Evolutionary conservation across 1,139 yeast genomes (phyloP), one percentile per base, ranked within the genome.

Genomic region (Suzukiozyma palmioleophila): DNA sequence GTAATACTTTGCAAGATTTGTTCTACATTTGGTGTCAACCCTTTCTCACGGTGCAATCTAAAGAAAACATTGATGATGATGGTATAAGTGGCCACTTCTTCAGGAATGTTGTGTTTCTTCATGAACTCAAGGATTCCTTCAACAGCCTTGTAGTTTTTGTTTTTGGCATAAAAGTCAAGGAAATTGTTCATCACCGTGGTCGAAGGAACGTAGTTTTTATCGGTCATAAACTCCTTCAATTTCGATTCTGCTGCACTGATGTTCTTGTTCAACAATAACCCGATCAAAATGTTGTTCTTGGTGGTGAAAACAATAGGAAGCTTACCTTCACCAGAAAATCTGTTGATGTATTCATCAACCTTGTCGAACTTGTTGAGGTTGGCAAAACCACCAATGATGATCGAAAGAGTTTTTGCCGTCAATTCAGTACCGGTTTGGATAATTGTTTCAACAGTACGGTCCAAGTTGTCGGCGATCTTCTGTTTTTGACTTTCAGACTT

Each of bases 81-180:
- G n/a, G 90, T 75, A 56, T 79, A 78, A 1, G 92, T 82, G 12
- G 79, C 80, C 37, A 79, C 69, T 53, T 81, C 87, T 24, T 84
- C 85, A 27, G 67, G 55, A 28, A 82, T 61, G n/a, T 67, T 60
- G 28, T 65, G 41, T 26, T 50, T 48, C 40, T 56, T 54, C 75
- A 70, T 70, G 51, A 59, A 70, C 32, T 58, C 48, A 36, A 68
- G 47, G 34, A 70, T 60, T 4, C 69, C 71, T 37, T 64, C 68
- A 12, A 69, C 69, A 3, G 75, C 71, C 24, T 57, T 50, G 43
- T 56, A 60, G 48, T 69, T 67, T 38, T 59, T 53, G 11, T 32
- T 35, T 32, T 58, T 59, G 25, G 64, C 57, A 44, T 71, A 65
- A 45, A 54, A 47, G 35, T 50, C 52, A 47, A 71, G 56, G 45